Conservation (phyloP, 202 grass and related monocot species). For the Alloteropsis angusta region DNA sequence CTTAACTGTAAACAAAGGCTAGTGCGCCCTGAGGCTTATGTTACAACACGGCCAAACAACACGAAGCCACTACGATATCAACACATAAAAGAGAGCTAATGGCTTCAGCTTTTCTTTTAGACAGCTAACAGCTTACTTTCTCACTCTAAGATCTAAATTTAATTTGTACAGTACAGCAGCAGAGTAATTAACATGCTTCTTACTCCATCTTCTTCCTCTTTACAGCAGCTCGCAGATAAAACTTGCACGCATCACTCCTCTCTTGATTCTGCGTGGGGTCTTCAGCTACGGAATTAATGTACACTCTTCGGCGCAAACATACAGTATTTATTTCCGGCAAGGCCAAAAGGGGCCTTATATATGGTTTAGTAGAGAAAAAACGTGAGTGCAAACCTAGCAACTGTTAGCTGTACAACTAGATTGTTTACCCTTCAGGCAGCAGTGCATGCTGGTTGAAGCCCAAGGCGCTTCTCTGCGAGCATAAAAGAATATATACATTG, state of each 20-base stretch:
- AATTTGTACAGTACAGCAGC: constrained; percentile 71
- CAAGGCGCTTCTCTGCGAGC: constrained; percentile 63
- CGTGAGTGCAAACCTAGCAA: constrained; percentile 58
- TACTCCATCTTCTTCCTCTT: constrained; percentile 38
- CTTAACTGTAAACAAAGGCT: constrained; percentile 32
- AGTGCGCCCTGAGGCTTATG: constrained; percentile 25
- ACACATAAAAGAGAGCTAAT: constrained; percentile 12
- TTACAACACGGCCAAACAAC: constrained; percentile 32
- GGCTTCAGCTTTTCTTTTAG: constrained; percentile 20
- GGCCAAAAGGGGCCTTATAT: constrained; percentile 28
- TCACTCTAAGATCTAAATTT: constrained; percentile 43
- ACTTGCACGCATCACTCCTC: constrained; percentile 30
- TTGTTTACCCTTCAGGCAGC: constrained; percentile 43
- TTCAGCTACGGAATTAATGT: constrained; percentile 54
- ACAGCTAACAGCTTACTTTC: constrained; percentile 39
- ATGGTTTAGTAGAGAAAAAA: constrained; percentile 51
- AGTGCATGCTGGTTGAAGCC: constrained; percentile 49
- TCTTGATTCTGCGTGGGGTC: neutral
- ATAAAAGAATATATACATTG: constrained; percentile 15
- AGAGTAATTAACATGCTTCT: constrained; percentile 33
- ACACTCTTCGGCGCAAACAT: constrained; percentile 59
- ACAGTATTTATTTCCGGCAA: constrained; percentile 50
- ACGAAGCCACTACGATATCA: constrained; percentile 9
- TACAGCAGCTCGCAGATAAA: constrained; percentile 45
- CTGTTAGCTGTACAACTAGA: constrained; percentile 80